Percentiles rank a stretch among this genome's conserved stretches.
Evolutionary conservation across 2,329 filamentous ascomycete genomes (phyloP).

Genomic region (Paradendryphiella salina): DNA sequence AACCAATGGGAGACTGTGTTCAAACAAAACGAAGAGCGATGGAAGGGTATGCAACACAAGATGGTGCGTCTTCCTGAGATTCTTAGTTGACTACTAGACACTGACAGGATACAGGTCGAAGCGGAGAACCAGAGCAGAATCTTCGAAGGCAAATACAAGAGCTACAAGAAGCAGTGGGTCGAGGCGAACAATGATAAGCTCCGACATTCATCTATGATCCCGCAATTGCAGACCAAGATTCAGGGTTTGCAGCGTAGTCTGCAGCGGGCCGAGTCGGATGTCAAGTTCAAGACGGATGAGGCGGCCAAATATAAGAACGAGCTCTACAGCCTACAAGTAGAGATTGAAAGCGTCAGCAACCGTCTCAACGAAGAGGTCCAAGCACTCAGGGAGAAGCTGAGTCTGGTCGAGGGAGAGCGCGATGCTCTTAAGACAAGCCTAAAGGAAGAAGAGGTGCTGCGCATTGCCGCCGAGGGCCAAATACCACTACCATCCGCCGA

Average conservation of each 20-base stretch:
- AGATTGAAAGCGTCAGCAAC: conserved; percentile 64
- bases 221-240: conserved; percentile 37
- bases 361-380: conserved; percentile 68
- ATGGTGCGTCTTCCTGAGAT: conserved; percentile 22
- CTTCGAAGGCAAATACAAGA: conserved; percentile 32
- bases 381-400: conserved; percentile 64
- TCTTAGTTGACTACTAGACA: neutral
- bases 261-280: conserved; percentile 35
- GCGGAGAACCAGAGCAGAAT: conserved; percentile 28
- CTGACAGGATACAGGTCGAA: conserved; percentile 24
- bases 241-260: conserved; percentile 33
- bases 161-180: conserved; percentile 32
- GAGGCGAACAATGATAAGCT: conserved; percentile 34
- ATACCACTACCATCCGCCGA: conserved; percentile 64
- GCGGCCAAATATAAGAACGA: conserved; percentile 47
- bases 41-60: conserved; percentile 31
- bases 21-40: conserved; percentile 37
- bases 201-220: conserved; percentile 24
- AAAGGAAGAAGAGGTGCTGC: conserved; percentile 72
- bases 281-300: conserved; percentile 40
- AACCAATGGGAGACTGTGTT: conserved; percentile 42
- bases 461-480: conserved; percentile 71
- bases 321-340: conserved; percentile 50
- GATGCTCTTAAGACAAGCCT: conserved; percentile 73
- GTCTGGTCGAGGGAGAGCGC: conserved; percentile 71